Conservation (phyloP, 352 stramenopile genomes). For the Albugo laibachii region DNA sequence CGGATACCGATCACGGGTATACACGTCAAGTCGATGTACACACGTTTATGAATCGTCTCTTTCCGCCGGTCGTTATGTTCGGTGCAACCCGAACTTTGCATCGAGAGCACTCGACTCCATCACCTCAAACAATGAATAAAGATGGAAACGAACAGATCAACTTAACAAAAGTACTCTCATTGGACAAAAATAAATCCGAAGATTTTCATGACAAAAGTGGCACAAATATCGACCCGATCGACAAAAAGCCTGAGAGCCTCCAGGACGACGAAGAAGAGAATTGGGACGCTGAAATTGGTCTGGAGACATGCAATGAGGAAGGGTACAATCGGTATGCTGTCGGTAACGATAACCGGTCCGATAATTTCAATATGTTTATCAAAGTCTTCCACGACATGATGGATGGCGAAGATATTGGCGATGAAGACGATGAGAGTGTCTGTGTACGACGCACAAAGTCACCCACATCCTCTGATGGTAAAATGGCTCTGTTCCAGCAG, state of each 20-base stretch:
- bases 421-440: conserved; percentile 20
- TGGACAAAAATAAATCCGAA: background rate
- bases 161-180: background rate
- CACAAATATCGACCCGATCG: background rate
- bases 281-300: conserved; percentile 69
- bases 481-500: conserved; percentile 53
- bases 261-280: conserved; percentile 30
- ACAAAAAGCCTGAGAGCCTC: conserved; percentile 1
- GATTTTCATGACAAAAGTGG: background rate
- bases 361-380: conserved; percentile 74
- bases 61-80: background rate
- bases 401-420: conserved; percentile 37
- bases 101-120: background rate
- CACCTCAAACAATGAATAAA: background rate
- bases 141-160: background rate
- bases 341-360: conserved; percentile 9
- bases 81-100: background rate
- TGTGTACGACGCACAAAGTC: conserved; percentile 9
- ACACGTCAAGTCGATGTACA: background rate
- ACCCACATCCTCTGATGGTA: conserved; percentile 11
- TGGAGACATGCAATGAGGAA: conserved; percentile 23
- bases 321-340: conserved; percentile 9
- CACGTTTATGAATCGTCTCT: background rate
- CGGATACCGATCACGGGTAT: background rate
- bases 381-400: conserved; percentile 58